Evolutionary conservation across 768 basidiomycete species (phyloP).

Genomic region (Termitomyces sp.): DNA sequence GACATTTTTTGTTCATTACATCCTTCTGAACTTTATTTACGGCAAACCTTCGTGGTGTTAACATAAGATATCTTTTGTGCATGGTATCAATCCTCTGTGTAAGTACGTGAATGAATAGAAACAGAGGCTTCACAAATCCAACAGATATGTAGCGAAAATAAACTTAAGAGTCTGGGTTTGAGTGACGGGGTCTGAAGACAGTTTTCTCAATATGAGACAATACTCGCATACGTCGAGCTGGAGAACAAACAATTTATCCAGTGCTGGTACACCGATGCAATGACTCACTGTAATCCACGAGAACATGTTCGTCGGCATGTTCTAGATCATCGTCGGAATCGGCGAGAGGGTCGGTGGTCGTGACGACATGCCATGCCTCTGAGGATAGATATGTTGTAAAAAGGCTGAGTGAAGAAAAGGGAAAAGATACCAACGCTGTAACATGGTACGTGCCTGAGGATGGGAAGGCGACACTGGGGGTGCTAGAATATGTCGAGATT

Average conservation of each 20-base stretch:
- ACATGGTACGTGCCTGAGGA: conserved; percentile 34
- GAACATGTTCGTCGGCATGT: conserved; percentile 51
- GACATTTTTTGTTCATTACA: background rate
- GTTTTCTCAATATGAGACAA: conserved; percentile 7
- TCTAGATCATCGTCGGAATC: conserved; percentile 68
- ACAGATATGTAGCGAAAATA: background rate
- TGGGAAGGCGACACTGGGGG: conserved; percentile 22
- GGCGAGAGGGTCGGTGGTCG: conserved; percentile 55
- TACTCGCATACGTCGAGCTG: conserved; percentile 40
- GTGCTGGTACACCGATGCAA: background rate
- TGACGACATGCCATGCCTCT: conserved; percentile 74
- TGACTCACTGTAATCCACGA: conserved; percentile 59
- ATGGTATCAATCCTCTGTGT: conserved; percentile 1
- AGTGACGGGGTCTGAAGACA: conserved; percentile 1
- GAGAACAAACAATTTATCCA: background rate
- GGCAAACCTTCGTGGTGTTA: background rate
- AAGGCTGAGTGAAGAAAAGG: conserved; percentile 3
- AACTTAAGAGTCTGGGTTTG: background rate
- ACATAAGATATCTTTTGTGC: conserved; percentile 8
- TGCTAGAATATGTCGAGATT: conserved; percentile 6
- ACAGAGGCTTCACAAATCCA: background rate
- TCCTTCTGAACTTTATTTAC: conserved; percentile 1
- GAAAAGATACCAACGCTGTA: conserved; percentile 30
- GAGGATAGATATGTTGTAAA: conserved; percentile 9
- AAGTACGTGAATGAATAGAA: background rate